Evolutionary conservation across 345 rosid genomes (phyloP).

Genomic region (Citrus mangshanensis): DNA sequence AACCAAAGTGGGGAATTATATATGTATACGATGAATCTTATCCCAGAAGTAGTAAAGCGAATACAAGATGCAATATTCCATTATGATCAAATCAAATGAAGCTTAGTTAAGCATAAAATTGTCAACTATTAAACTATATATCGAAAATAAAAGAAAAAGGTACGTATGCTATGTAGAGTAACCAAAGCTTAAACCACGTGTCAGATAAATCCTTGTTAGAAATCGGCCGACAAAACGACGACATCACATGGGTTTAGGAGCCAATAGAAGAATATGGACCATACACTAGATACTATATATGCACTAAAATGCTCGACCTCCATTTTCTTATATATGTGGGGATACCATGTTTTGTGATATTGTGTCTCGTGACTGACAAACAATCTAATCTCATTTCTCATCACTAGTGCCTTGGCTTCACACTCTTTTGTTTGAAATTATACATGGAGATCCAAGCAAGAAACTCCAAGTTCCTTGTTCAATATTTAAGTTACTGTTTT

Average conservation of each 20-base stretch:
- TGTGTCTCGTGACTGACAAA: constrained; percentile 6
- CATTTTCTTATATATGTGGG: not conserved
- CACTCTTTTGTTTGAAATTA: not conserved
- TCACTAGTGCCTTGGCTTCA: too few relatives aligned
- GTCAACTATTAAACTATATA: not conserved
- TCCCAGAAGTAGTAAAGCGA: not conserved
- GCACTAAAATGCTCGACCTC: not conserved
- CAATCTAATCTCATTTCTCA: constrained; percentile 2
- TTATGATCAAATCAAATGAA: too few relatives aligned
- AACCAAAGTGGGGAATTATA: not conserved
- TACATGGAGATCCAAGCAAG: too few relatives aligned
- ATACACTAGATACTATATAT: not conserved
- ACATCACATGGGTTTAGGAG: not conserved
- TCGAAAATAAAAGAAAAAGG: not conserved
- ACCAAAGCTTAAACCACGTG: not conserved
- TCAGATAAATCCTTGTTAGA: not conserved
- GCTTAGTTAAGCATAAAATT: not conserved
- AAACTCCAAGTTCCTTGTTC: too few relatives aligned
- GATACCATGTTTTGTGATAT: constrained; percentile 14
- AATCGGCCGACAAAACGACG: constrained; percentile 12
- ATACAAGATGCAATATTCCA: not conserved
- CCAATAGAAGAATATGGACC: not conserved
- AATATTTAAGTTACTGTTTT: too few relatives aligned
- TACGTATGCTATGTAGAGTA: not conserved
- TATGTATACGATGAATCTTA: too few relatives aligned